These are phyloP conservation scores for Alisma plantagoaquatica DNA, from an alignment of 106 monocot genomes.

Conservation along the genomic window DNA sequence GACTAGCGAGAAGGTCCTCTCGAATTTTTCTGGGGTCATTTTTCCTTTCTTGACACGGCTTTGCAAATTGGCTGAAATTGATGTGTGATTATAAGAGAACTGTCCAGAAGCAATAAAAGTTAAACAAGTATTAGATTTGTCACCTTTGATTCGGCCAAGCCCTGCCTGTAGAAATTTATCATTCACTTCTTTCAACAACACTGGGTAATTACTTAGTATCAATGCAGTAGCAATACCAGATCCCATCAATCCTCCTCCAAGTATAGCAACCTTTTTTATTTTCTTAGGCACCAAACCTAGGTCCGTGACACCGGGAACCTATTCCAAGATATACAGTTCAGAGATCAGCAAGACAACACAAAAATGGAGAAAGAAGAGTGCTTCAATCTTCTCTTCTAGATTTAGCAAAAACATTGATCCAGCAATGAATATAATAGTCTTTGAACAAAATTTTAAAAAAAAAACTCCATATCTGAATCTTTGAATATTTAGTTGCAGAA, in stretches of 20 bases:
- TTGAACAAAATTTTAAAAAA: too few species aligned
- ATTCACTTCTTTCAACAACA: conserved; percentile 96
- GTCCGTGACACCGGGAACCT: conserved; percentile 88
- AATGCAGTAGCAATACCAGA: conserved; percentile 96
- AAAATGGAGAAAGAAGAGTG: too few species aligned
- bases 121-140: neutral
- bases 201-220: conserved; percentile 60
- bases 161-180: conserved; percentile 72
- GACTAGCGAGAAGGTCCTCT: conserved; percentile 58
- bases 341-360: too few species aligned
- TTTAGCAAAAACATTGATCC: neutral
- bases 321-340: conserved; percentile 5
- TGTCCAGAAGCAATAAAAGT: neutral
- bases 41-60: conserved; percentile 84
- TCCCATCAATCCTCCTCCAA: conserved; percentile 96
- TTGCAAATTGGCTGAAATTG: conserved; percentile 66
- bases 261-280: conserved; percentile 73
- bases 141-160: conserved; percentile 77
- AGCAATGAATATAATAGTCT: neutral
- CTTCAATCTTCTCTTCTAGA: too few species aligned
- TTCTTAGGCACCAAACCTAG: conserved; percentile 60
- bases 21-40: conserved; percentile 76
- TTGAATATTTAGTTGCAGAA: neutral
- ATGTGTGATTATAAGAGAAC: neutral
- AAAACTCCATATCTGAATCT: too few species aligned